Conservation (phyloP, 2,329 filamentous ascomycete species). For the Beauveria sp. region DNA sequence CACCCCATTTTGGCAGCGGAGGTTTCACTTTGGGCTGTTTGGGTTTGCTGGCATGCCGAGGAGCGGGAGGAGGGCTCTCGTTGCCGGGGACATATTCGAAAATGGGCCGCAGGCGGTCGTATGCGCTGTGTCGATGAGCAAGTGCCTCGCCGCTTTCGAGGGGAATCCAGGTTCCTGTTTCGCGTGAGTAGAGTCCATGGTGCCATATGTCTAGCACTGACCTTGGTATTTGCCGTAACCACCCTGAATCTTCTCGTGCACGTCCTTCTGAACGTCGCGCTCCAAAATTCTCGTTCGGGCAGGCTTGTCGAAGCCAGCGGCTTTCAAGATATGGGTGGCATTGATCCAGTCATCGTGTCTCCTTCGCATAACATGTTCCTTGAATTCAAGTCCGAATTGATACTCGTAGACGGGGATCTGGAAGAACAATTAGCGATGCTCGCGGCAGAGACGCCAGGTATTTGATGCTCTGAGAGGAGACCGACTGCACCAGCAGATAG, state of each 20-base stretch:
- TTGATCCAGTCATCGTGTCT: slow-evolving; percentile 96
- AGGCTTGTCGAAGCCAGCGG: slow-evolving; percentile 94
- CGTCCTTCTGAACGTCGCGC: slow-evolving; percentile 91
- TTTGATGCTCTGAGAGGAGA: neutral
- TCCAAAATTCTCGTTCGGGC: slow-evolving; percentile 91
- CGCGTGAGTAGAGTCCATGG: neutral
- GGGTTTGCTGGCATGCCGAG: slow-evolving; percentile 83
- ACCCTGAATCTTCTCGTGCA: slow-evolving; percentile 96
- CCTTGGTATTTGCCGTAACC: slow-evolving; percentile 98
- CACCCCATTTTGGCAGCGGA: slow-evolving; percentile 51
- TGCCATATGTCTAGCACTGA: slow-evolving; percentile 25
- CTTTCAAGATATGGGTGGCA: slow-evolving; percentile 97
- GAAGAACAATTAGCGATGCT: slow-evolving; percentile 9
- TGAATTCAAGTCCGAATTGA: slow-evolving; percentile 70
- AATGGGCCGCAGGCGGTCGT: slow-evolving; percentile 75
- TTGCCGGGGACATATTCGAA: slow-evolving; percentile 84
- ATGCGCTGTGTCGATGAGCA: slow-evolving; percentile 78
- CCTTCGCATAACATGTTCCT: slow-evolving; percentile 91
- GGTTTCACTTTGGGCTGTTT: slow-evolving; percentile 55
- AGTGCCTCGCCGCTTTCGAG: slow-evolving; percentile 72
- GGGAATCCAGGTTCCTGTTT: slow-evolving; percentile 86
- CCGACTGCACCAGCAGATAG: neutral
- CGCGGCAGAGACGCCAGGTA: neutral
- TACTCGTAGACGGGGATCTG: slow-evolving; percentile 94
- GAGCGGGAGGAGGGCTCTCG: slow-evolving; percentile 84